A percentile compares a stretch with the other conserved stretches of the same genome.
phyloP scores from a whole-genome alignment of 148 eudicot genomes.

The Heliamphora exappendiculata region DNA sequence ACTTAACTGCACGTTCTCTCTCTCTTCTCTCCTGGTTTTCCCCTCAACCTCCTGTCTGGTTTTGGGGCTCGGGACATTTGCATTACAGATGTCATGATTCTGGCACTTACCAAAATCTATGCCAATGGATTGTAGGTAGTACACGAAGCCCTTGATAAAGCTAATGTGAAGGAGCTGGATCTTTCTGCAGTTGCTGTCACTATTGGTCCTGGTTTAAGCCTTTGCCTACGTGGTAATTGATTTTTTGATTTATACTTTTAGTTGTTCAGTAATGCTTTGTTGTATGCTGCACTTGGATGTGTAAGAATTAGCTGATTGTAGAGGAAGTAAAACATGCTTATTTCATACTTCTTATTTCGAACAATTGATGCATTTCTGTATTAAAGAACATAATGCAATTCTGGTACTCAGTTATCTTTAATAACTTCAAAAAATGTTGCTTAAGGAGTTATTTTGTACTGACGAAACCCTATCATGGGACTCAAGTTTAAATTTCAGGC shows the following conservation, averaged over 20 bases:
- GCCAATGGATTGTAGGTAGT: slow-evolving; percentile 52
- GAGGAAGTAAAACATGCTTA: not conserved
- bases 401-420: not conserved
- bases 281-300: not conserved
- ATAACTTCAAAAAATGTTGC: not conserved
- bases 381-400: not conserved
- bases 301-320: not conserved
- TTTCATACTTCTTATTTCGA: not conserved
- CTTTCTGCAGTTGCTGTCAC: slow-evolving; percentile 97
- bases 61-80: not conserved
- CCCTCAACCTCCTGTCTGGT: not conserved
- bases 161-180: slow-evolving; percentile 62
- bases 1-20: not conserved
- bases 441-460: not conserved
- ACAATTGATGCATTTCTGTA: not conserved
- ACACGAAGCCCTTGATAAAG: slow-evolving; percentile 87
- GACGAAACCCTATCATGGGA: not conserved
- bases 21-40: not conserved
- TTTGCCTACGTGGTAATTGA: slow-evolving; percentile 78
- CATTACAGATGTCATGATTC: not conserved
- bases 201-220: slow-evolving; percentile 99
- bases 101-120: not conserved
- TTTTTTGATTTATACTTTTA: not conserved
- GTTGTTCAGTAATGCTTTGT: not conserved
- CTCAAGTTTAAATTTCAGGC: not conserved